Evolutionary conservation across 495 filamentous ascomycete genomes (phyloP), one percentile per base, ranked within the genome.

Genomic region (Delitschia confertaspora): DNA sequence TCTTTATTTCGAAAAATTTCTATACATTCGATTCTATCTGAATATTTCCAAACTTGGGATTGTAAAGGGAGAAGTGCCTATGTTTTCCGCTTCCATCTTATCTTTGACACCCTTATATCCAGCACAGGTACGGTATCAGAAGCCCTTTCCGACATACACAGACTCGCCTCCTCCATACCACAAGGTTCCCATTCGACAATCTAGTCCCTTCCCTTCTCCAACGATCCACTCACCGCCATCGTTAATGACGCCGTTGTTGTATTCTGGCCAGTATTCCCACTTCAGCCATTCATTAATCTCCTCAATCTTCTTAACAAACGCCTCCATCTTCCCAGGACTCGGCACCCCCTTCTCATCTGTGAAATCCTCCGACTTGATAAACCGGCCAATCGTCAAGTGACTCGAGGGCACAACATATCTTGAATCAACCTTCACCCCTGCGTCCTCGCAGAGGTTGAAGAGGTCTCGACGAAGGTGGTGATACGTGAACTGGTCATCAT

Each of bases 391-490:
- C 0, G 89, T 95, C 48, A 95, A 70, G 66, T 98, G 89, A 5
- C 85, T 82, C 29, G 82, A 85, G 3, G 86, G 88, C 6, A 93
- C 83, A 1, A 82, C 75, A 62, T 95, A 98, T 42, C 89, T 72
- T 22, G 80, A 81, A 11, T 62, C 73, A 10, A 93, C 68, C 7
- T 63, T 60, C 6, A 85, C 69, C 0, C 82, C 82, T 2, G 73
- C 68, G 2, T 61, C 63, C 32, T 66, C 60, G 9, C 71, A 70
- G n/a, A 75, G 61, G 13, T 69, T 67, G 58, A 76, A 88, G 10
- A 93, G 60, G 61, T 94, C 85, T 2, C 82, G 69, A 1, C 89
- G 77, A 4, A 96, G 76, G 61, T 95, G 88, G 54, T 95, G 89
- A 61, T 93, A 96, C 2, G 83, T 85, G 61, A 85, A 95, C 0